Evolutionary conservation across 2,329 filamentous ascomycete genomes (phyloP).

Genomic region (Fusarium protoensiforme): DNA sequence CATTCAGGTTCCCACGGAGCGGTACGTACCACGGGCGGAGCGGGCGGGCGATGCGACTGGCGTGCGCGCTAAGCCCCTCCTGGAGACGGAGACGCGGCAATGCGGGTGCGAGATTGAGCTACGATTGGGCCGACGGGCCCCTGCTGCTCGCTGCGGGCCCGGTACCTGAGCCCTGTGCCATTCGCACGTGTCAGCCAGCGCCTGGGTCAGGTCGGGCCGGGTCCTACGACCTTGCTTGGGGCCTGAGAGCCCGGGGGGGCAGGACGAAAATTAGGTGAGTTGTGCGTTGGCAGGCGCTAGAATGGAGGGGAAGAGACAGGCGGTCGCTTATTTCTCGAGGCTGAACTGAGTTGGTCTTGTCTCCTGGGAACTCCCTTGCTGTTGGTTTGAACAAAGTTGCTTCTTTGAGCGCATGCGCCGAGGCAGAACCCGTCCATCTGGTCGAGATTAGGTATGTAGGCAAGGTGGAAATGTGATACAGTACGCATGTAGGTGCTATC

Average conservation of each 20-base stretch:
- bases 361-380: constrained; percentile 1
- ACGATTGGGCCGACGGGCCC: constrained; percentile 21
- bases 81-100: constrained; percentile 27
- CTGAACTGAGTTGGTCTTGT: constrained; percentile 2
- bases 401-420: background rate
- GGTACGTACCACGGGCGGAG: constrained; percentile 24
- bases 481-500: background rate
- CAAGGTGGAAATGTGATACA: constrained; percentile 8
- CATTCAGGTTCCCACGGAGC: constrained; percentile 1
- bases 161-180: constrained; percentile 40
- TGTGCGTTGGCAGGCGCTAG: constrained; percentile 37
- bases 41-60: background rate
- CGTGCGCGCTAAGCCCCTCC: constrained; percentile 14
- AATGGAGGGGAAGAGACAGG: background rate
- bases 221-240: constrained; percentile 10
- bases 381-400: background rate
- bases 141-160: constrained; percentile 1
- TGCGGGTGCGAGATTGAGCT: constrained; percentile 30
- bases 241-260: background rate
- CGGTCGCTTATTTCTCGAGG: constrained; percentile 1
- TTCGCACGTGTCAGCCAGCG: constrained; percentile 37
- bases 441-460: constrained; percentile 19
- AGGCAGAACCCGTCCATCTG: constrained; percentile 20
- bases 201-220: constrained; percentile 32
- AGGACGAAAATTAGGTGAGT: constrained; percentile 9